Evolutionary conservation across 306 rosid species (phyloP).

Genomic region (Rubus idaeus): DNA sequence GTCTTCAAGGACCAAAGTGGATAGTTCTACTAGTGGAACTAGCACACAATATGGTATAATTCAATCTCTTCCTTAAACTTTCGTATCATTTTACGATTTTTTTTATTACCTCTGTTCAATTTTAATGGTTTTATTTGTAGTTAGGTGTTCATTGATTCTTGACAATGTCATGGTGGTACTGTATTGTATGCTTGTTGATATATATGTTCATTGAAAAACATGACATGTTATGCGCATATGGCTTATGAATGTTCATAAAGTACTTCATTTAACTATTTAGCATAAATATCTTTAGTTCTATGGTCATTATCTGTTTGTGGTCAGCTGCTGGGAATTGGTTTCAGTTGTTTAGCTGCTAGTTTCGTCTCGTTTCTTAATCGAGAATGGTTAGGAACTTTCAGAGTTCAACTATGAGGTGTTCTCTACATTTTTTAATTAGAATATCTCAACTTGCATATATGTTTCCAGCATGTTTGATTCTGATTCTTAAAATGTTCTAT

Average conservation of each 20-base stretch:
- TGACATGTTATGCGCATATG: background rate
- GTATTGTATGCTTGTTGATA: background rate
- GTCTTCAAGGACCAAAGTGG: conserved; percentile 27
- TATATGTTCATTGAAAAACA: background rate
- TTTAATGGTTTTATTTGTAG: background rate
- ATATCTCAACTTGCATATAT: background rate
- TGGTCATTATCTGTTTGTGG: conserved; percentile 10
- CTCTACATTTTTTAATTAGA: background rate
- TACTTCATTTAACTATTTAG: background rate
- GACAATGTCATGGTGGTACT: background rate
- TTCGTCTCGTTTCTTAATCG: conserved; percentile 1
- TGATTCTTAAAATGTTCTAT: conserved; percentile 6
- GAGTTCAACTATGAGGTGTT: background rate
- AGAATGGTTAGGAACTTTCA: background rate
- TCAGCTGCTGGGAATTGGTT: background rate
- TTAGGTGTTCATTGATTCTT: conserved; percentile 7
- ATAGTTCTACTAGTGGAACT: conserved; percentile 24
- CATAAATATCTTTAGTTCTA: background rate
- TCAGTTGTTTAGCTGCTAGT: conserved; percentile 6
- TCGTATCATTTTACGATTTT: background rate
- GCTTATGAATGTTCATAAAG: background rate
- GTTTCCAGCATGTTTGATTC: background rate
- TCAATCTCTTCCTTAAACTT: background rate
- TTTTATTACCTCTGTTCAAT: background rate
- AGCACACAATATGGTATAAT: conserved; percentile 32